Conservation (phyloP, 2,329 filamentous ascomycete species). For the Nothopassalora personata region DNA sequence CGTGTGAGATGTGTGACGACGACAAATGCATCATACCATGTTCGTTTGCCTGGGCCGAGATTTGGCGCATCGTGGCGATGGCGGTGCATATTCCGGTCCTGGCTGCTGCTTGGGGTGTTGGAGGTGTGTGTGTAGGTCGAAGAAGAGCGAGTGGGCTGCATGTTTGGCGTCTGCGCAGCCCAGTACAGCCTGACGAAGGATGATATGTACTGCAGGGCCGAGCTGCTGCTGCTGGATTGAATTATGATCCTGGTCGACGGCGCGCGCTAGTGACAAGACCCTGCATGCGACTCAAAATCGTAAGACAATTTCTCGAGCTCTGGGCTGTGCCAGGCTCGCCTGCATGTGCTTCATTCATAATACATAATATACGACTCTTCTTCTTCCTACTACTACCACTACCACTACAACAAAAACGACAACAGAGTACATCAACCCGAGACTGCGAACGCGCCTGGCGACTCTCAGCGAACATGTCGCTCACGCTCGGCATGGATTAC, state of each 20-base stretch:
- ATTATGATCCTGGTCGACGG: not conserved
- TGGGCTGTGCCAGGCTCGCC: not conserved
- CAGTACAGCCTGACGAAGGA: not conserved
- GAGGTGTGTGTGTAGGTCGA: not conserved
- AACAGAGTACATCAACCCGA: not conserved
- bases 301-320: not conserved
- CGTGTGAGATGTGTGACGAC: not conserved
- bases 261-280: not conserved
- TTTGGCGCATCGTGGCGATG: not conserved
- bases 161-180: not conserved
- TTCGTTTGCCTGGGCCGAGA: too few relatives aligned
- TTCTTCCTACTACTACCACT: not conserved
- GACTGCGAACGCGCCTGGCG: not conserved
- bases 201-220: not conserved
- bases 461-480: slow-evolving; percentile 12
- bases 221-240: not conserved
- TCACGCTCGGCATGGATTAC: slow-evolving; percentile 26
- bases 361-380: not conserved
- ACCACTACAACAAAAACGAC: not conserved
- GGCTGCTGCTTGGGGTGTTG: not conserved
- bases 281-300: not conserved
- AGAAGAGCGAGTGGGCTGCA: not conserved
- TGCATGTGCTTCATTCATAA: not conserved
- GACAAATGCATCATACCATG: not conserved
- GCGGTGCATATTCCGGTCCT: not conserved